Conservation (phyloP, 495 filamentous ascomycete genomes). For the Evansstolkia leycettana region DNA sequence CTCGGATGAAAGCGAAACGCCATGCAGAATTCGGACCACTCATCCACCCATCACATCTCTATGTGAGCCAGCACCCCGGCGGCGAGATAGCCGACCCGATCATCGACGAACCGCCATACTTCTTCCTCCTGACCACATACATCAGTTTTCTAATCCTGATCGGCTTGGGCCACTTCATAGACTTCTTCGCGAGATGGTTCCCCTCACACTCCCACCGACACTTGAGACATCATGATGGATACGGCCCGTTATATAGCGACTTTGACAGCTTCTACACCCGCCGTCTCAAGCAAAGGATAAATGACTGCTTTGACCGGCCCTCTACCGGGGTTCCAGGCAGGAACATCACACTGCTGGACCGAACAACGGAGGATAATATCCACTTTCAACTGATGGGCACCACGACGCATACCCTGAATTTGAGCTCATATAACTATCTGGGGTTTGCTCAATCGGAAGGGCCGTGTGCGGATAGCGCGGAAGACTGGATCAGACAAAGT, state of each 20-base stretch:
- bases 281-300: conserved; percentile 75
- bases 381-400: conserved; percentile 66
- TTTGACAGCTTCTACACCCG: conserved; percentile 91
- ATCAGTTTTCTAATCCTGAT: conserved; percentile 84
- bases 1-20: conserved; percentile 45
- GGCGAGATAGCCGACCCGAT: conserved; percentile 56
- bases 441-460: conserved; percentile 89
- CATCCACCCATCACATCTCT: conserved; percentile 54
- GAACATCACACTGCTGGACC: conserved; percentile 72
- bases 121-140: conserved; percentile 82
- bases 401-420: conserved; percentile 73
- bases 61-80: conserved; percentile 61
- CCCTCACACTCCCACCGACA: conserved; percentile 57
- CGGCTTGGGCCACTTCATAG: conserved; percentile 71
- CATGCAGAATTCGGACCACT: conserved; percentile 80
- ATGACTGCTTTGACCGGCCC: conserved; percentile 82
- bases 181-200: conserved; percentile 82
- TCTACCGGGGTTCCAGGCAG: conserved; percentile 77
- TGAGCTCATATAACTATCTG: conserved; percentile 92
- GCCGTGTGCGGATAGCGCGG: conserved; percentile 76
- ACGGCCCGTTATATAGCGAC: conserved; percentile 79
- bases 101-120: conserved; percentile 81
- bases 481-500: conserved; percentile 62
- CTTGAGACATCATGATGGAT: conserved; percentile 61
- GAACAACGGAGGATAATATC: conserved; percentile 64